Conservation (phyloP, 2,329 filamentous ascomycete species). For the Monascus ruber region DNA sequence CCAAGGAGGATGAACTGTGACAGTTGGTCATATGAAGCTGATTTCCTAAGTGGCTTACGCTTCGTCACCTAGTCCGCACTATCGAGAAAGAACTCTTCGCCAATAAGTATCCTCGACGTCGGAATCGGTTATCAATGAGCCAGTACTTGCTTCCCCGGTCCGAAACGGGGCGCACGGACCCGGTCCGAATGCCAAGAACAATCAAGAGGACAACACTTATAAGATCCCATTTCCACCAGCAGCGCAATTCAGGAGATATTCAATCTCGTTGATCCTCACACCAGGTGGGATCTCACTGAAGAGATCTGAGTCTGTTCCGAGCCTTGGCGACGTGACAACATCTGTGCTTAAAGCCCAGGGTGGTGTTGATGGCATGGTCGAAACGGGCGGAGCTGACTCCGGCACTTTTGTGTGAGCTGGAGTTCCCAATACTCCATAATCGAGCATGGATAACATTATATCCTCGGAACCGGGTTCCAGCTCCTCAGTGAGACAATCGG, state of each 20-base stretch:
- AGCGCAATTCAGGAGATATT: not conserved
- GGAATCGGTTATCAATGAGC: no score
- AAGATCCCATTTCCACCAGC: not conserved
- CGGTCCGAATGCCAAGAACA: not conserved
- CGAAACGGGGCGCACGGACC: not conserved
- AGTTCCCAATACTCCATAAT: conserved; percentile 10
- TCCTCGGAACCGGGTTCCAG: conserved; percentile 6
- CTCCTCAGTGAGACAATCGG: conserved; percentile 7
- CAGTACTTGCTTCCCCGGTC: not conserved
- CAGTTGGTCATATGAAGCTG: no score
- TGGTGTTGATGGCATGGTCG: conserved; percentile 6
- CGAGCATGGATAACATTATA: conserved; percentile 13
- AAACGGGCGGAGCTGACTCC: not conserved
- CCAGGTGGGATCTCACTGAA: not conserved
- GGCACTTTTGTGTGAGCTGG: conserved; percentile 3
- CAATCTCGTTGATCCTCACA: not conserved
- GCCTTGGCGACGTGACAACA: conserved; percentile 8
- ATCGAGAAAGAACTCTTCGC: no score
- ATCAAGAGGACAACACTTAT: not conserved
- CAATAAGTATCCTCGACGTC: no score
- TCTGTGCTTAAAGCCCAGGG: conserved; percentile 5
- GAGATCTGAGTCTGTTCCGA: conserved; percentile 1
- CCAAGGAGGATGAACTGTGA: no score
- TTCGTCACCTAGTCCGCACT: no score
- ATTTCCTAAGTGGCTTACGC: no score